These are phyloP conservation scores for Trichophyton verrucosum DNA, from an alignment of 2,329 filamentous ascomycete species.

Conservation along the genomic window DNA sequence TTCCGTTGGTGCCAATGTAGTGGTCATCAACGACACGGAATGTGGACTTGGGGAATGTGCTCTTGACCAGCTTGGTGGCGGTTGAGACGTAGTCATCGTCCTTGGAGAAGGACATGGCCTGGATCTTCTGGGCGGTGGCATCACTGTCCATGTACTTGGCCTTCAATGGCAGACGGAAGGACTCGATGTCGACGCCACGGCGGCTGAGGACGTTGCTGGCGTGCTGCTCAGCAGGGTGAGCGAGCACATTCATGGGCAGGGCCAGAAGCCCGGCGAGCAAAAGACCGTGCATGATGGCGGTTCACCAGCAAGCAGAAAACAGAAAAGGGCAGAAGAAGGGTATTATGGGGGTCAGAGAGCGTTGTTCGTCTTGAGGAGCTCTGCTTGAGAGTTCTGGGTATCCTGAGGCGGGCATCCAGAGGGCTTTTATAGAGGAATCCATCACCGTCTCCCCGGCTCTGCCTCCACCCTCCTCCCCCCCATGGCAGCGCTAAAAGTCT, in stretches of 20 bases:
- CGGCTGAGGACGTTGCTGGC: neutral
- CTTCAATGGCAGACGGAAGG: constrained; percentile 8
- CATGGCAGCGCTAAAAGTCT: neutral
- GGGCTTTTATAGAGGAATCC: neutral
- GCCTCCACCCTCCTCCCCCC: neutral
- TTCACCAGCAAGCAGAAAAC: neutral
- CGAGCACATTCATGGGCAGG: constrained; percentile 2
- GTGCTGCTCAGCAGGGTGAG: neutral
- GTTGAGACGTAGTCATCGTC: constrained; percentile 9
- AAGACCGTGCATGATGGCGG: constrained; percentile 3
- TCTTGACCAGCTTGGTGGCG: constrained; percentile 10
- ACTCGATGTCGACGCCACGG: constrained; percentile 9
- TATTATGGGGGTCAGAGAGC: neutral
- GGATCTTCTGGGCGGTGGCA: neutral
- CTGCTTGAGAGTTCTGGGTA: neutral
- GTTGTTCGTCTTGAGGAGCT: constrained; percentile 2
- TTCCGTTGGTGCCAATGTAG: constrained; percentile 11
- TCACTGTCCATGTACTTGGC: constrained; percentile 8
- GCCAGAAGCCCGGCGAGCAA: constrained; percentile 5
- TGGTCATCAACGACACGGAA: constrained; percentile 12
- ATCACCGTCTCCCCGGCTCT: too few relatives aligned
- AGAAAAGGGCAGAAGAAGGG: neutral
- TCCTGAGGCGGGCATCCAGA: neutral
- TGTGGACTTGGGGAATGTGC: constrained; percentile 3
- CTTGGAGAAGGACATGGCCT: constrained; percentile 1